Percentiles rank a stretch among this genome's conserved stretches.
These are phyloP conservation scores for Zymoseptoria passerinii DNA, from an alignment of 2,329 filamentous ascomycete genomes.

Conservation along the genomic window DNA sequence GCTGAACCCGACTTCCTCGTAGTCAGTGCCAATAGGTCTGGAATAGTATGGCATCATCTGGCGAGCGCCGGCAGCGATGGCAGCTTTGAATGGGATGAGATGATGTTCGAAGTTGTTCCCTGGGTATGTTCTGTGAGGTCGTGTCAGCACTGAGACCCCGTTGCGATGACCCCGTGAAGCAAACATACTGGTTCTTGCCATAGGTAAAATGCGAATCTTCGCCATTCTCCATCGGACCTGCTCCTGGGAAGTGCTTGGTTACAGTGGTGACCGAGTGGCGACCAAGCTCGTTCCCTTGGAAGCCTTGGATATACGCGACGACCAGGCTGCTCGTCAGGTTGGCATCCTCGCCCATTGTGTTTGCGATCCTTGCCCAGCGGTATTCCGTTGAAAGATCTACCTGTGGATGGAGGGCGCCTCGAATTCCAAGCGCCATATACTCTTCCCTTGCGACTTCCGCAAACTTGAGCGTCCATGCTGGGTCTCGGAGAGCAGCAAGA, in stretches of 20 bases:
- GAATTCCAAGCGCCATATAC: conserved; percentile 37
- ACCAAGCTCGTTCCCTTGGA: conserved; percentile 41
- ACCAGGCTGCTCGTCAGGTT: conserved; percentile 23
- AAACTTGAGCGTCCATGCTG: conserved; percentile 39
- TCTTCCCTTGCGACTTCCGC: conserved; percentile 45
- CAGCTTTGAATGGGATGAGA: conserved; percentile 43
- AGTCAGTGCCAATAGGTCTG: conserved; percentile 40
- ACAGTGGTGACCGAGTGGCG: conserved; percentile 40
- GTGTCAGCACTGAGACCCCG: neutral
- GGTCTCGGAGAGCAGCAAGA: conserved; percentile 41
- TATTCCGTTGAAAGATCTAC: conserved; percentile 46
- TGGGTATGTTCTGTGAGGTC: conserved; percentile 34
- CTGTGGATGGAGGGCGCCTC: conserved; percentile 43
- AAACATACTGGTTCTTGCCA: conserved; percentile 38
- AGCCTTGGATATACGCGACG: conserved; percentile 41
- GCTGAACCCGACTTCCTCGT: conserved; percentile 42
- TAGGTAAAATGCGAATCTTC: conserved; percentile 48
- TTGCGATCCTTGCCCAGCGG: conserved; percentile 41
- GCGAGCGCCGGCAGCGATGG: conserved; percentile 42
- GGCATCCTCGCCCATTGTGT: conserved; percentile 45
- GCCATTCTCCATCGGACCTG: conserved; percentile 42
- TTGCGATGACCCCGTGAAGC: neutral
- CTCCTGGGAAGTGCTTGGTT: conserved; percentile 49
- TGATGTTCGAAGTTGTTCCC: conserved; percentile 45
- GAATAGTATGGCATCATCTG: conserved; percentile 49